Base-by-base conservation (phyloP, 208 protist genomes). In the Crithidia acanthocephali region DNA sequence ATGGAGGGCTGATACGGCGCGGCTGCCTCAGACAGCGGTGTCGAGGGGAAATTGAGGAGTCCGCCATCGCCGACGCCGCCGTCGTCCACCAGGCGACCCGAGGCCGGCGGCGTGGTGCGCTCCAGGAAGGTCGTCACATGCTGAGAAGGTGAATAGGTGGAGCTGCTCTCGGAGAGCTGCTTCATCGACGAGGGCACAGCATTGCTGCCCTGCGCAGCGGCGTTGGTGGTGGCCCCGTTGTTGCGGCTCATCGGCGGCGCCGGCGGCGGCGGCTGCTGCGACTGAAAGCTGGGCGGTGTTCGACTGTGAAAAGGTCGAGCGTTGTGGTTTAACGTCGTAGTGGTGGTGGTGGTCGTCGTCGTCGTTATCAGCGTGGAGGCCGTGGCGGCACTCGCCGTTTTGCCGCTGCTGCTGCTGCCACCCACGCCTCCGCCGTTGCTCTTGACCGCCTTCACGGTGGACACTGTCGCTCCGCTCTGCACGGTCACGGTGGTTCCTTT, bases 141-240 rank as follows among this genome's bases (percentile, higher is more conserved):
- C 60, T 76, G 72, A 9, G 83, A 85, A 0, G 83, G 80, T 2
- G 80, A 85, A 65, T 85, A 85, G 37, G 59, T 50, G 15, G 75
- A 48, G 59, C 66, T 72, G 56, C 37, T 80, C 57, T 82, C 80
- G 3, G 76, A 76, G 30, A 83, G 53, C 57, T 75, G 67, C 59
- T 68, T 56, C 68, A 84, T 83, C n/a, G 68, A 56, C 4, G 68
- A 20, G 22, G 69, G 16, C 6, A n/a, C 25, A 2, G 22, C 33
- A 18, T 25, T 42, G 22, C 18, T 63, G 51, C 16, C 4, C 50
- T 23, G 42, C 6, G 63, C 7, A 35, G 3, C 11, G 52, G 37
- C 25, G 33, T 45, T 57, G 47, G 56, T 44, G 53, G 11, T 40
- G 35, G 8, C 35, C 9, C 18, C 18, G 44, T 48, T 22, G 44